phyloP scores from a whole-genome alignment of 2,329 filamentous ascomycete genomes.

The Davidsoniella virescens region DNA sequence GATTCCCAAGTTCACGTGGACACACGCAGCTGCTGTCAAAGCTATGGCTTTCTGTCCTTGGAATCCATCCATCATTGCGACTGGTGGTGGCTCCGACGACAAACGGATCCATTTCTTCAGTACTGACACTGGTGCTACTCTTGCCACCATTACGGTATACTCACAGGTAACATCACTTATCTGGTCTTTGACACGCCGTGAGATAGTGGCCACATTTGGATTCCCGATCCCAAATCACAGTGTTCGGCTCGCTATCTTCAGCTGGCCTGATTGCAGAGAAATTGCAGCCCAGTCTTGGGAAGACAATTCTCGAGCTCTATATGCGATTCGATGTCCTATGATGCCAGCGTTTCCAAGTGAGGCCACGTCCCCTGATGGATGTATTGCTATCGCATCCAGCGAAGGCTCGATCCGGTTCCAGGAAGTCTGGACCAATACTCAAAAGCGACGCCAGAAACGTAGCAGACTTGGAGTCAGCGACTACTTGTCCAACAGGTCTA shows the following conservation, averaged over 20 bases:
- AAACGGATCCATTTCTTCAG: conserved; percentile 95
- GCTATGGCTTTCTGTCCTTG: conserved; percentile 95
- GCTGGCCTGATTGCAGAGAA: conserved; percentile 81
- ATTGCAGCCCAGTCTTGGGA: conserved; percentile 76
- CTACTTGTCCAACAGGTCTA: not conserved
- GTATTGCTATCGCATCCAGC: conserved; percentile 80
- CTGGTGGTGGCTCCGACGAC: conserved; percentile 85
- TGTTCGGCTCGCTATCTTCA: conserved; percentile 79
- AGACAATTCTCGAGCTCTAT: conserved; percentile 62
- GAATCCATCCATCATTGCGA: conserved; percentile 74
- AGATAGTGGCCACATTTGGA: conserved; percentile 87
- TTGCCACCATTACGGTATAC: conserved; percentile 82
- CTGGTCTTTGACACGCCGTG: conserved; percentile 71
- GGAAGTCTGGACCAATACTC: conserved; percentile 55
- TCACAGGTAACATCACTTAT: conserved; percentile 88
- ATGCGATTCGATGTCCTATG: conserved; percentile 69
- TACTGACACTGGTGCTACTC: conserved; percentile 60
- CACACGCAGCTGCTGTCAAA: conserved; percentile 79
- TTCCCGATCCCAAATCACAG: conserved; percentile 83
- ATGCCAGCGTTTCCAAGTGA: conserved; percentile 19
- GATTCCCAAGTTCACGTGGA: conserved; percentile 43
- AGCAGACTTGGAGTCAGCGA: conserved; percentile 18
- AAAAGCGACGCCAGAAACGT: conserved; percentile 38
- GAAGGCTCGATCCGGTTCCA: conserved; percentile 91
- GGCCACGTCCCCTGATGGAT: conserved; percentile 26